Evolutionary conservation across 331 rosid species (phyloP), one percentile per base, ranked within the genome.

Genomic region (Malus hybrid): DNA sequence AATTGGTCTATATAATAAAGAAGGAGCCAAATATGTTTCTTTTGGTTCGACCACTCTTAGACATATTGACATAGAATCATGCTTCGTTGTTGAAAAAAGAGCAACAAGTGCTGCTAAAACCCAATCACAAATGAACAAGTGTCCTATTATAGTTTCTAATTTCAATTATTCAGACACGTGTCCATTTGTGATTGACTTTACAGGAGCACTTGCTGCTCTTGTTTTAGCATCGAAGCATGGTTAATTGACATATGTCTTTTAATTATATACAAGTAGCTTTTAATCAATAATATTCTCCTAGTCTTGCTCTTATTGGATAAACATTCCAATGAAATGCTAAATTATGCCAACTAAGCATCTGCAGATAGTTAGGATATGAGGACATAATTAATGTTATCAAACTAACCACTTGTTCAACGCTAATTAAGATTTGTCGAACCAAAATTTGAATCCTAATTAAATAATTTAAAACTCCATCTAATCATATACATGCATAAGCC

Each of bases 331-430:
- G 5, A 20, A 20, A 20, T 52, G 22, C 4, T 26, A 33, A 33
- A 39, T 11, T 9, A 55, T 57, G 72, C 63, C 84, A 80, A 69
- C 80, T 24, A 63, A 22, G 22, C 70, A 71, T 52, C 61, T 56
- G 55, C 58, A 33, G 26, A 2, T 36, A 39, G 58, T 19, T 48
- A 9, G 66, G 18, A 75, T 16, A 55, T 1, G 2, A 34, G 26
- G 20, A 5, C 20, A 55, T 57, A 26, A 19, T n/a, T 56, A 34
- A 19, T 20, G 48, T 14, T 34, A 65, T 29, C 15, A 48, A 28
- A 63, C 26, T 58, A 14, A 7, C 50, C 44, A 70, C 68, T 63
- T 70, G 63, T 79, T 53, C 53, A 63, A 6, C 15, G 10, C 39
- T 63, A 56, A 55, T 56, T 29, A 55, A 36, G 34, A 63, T n/a